Base-by-base conservation (phyloP, 176 grass and related monocot species). In the Bothriochloa decipiens region DNA sequence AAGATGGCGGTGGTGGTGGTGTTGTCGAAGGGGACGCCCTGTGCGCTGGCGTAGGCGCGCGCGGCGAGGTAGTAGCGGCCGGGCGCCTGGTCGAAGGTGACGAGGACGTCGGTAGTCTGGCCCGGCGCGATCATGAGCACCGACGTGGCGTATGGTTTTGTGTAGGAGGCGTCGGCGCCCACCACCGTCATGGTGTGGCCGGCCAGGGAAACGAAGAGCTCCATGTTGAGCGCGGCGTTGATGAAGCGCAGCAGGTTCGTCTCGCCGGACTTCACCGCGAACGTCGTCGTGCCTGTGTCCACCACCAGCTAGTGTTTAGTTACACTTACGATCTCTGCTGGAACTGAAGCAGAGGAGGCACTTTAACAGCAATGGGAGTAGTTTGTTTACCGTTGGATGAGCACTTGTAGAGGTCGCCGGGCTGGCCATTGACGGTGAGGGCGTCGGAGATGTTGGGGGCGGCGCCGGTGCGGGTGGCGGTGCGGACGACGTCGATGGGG, bases 1-100 rank as follows among this genome's bases (percentile, higher is more conserved):
- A 98, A 88, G 89, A 98, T 86, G 84, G 96, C 96, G 4, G 96
- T 87, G 55, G 93, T 92, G 8, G 96, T 95, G 47, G 93, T 98
- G 87, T 95, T 98, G 86, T 95, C 96, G 79, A 98, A 98, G 65
- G 96, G 91, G 46, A 95, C 89, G 65, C 93, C 93, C 89, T 98
- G 91, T 0, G 89, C 89, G 42, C 91, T 95, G 81, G 87, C 85
- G 57, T 98, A 98, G 41, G 93, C 91, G 0, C 65, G 86, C 18
- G 93, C 96, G 47, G 93, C 93, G 37, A 98, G 85, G 86, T 98
- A 98, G 82, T 98, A 98, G 5, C 82, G 78, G 45, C 79, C 86
- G 0, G 73, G 40, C 0, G 89, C 40, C 81, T 95, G 87, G 81
- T 95, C 89, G 43, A 91, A 90, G 23, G 77, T 93, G 70, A 98